Conservation (phyloP, 2,329 filamentous ascomycete species). For the Clarireedia paspali region DNA sequence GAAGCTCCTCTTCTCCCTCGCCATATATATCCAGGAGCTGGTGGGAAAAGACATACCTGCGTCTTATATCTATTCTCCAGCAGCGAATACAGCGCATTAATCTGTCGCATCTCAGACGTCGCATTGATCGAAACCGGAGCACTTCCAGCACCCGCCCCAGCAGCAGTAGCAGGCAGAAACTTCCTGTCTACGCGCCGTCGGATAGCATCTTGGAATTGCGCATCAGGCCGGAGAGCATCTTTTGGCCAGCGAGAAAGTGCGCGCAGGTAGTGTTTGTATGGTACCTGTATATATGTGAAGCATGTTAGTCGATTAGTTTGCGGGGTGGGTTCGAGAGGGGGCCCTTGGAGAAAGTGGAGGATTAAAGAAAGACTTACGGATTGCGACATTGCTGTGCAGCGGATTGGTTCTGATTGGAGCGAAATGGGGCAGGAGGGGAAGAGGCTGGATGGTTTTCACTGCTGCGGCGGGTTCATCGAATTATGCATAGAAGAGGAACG, state of each 20-base stretch:
- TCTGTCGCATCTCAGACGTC: slow-evolving; percentile 45
- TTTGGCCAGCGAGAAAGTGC: slow-evolving; percentile 54
- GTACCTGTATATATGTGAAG: slow-evolving; percentile 29
- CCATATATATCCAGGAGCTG: neutral
- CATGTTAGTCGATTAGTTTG: too few relatives aligned
- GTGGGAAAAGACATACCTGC: slow-evolving; percentile 33
- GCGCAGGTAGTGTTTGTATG: slow-evolving; percentile 40
- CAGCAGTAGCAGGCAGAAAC: slow-evolving; percentile 19
- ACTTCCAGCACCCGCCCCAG: slow-evolving; percentile 10
- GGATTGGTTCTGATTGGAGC: neutral
- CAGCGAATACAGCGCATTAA: slow-evolving; percentile 51
- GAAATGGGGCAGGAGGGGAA: neutral
- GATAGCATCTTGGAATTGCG: slow-evolving; percentile 53
- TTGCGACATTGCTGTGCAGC: slow-evolving; percentile 23
- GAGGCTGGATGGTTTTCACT: neutral
- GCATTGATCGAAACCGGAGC: slow-evolving; percentile 29
- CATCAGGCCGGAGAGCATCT: slow-evolving; percentile 54
- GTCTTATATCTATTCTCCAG: slow-evolving; percentile 51
- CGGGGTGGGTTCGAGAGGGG: too few relatives aligned
- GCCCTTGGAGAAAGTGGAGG: neutral
- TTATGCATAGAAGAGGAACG: too few relatives aligned
- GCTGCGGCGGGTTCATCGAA: neutral
- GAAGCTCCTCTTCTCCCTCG: neutral
- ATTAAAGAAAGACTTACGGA: slow-evolving; percentile 18
- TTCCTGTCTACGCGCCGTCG: slow-evolving; percentile 35